Evolutionary conservation across 768 basidiomycete genomes (phyloP), one percentile per base, ranked within the genome.

Genomic region (Asterophora lycoperdoides): DNA sequence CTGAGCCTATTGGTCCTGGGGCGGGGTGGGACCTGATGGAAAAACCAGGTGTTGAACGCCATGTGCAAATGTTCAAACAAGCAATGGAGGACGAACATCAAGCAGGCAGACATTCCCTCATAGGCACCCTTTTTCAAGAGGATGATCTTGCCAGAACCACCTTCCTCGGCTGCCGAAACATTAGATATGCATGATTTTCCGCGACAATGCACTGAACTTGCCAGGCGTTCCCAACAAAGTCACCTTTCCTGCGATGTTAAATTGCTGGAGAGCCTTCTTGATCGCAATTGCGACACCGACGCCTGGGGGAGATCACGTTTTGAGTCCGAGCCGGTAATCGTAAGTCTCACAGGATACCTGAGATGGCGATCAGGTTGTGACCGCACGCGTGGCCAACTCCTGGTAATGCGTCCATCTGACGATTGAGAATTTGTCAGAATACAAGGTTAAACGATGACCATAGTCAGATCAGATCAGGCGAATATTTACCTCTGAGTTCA

Each of bases 311-410:
- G 6, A 10, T 29, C 40, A 32, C 34, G 15, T 49, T 19, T 44
- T n/a, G 18, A 29, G n/a, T 38, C 20, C 7, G 11, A 32, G 19
- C 9, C 9, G 20, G 18, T 2, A 34, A 17, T 26, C n/a, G 8
- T 5, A 6, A 19, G 13, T 14, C 35, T 56, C 15, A 23, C 18
- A 14, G 8, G 17, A 13, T 52, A 66, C 72, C 72, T n/a, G 72
- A 67, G 18, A 90, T 86, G 1, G 84, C 88, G 44, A 92, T 91
- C 41, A 92, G 69, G 56, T 91, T 91, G 60, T 92, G 89, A 2
- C 89, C 89, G 57, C 89, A 91, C 1, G 84, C 86, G 54, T 87
- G 86, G 0, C 86, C 81, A 33, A 83, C 71, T 0, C 77, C 73
- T 48, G 69, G 68, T 26, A 85, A 68, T 1, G 83, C 84, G 47